Conservation (phyloP, 1,284 basidiomycete genomes). For the Cryptococcus sp. region DNA sequence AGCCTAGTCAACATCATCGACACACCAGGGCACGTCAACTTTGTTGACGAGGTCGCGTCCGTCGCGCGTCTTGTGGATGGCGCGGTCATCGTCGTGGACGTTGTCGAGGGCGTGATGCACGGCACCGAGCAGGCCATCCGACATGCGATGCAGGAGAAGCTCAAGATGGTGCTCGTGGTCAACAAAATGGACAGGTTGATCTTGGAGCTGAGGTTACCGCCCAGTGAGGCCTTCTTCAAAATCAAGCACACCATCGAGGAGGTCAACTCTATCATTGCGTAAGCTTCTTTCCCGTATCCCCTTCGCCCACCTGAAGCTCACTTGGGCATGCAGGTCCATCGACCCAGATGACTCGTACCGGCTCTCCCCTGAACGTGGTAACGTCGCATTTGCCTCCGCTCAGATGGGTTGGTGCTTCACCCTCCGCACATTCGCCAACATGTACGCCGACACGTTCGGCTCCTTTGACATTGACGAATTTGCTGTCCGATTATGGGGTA, state of each 20-base stretch:
- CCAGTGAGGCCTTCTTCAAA: constrained; percentile 96
- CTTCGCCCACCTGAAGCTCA: neutral
- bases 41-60: constrained; percentile 91
- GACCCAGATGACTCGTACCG: constrained; percentile 82
- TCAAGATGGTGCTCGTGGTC: constrained; percentile 89
- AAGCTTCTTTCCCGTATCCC: constrained; percentile 22
- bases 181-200: constrained; percentile 99
- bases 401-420: constrained; percentile 99
- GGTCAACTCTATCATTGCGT: constrained; percentile 93
- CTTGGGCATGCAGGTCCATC: constrained; percentile 62
- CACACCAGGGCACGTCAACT: constrained; percentile 97
- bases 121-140: constrained; percentile 81
- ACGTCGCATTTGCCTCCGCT: constrained; percentile 94
- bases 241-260: constrained; percentile 99
- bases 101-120: constrained; percentile 93
- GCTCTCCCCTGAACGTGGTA: constrained; percentile 89
- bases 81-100: constrained; percentile 89
- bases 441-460: constrained; percentile 84
- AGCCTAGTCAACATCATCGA: constrained; percentile 92
- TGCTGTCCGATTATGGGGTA: constrained; percentile 92
- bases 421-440: constrained; percentile 85
- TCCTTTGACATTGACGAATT: constrained; percentile 56
- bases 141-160: constrained; percentile 79
- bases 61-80: constrained; percentile 88
- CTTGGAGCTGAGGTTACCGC: constrained; percentile 91